Base-by-base conservation (phyloP, 1,284 basidiomycete species). In the Anthracocystis setariae region DNA sequence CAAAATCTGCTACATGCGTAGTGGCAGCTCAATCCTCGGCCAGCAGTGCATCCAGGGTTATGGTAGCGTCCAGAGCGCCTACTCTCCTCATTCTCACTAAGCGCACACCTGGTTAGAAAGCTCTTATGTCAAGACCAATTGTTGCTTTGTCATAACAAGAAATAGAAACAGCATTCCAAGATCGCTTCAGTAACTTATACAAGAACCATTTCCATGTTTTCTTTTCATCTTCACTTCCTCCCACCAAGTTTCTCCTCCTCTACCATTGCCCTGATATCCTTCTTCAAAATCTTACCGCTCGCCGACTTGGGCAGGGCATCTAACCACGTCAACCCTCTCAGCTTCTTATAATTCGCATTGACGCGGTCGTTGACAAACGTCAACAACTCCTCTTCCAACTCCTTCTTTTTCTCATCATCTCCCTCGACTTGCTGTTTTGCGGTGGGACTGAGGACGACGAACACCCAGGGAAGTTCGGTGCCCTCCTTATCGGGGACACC, bases 1-100 rank as follows among this genome's bases (percentile, higher is more conserved):
- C 8, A 91, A 88, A 83, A 88, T 92, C 43, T 92, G 91, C 80
- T 92, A 92, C 79, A 90, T 92, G 51, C 87, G 90, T 48, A 89
- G 88, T 70, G 91, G 90, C 23, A 86, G 86, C 0, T 85, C 85
- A 27, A 84, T 90, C 55, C 87, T 87, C 10, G 83, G 81, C 62
- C 83, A 88, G 75, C 88, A 89, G 75, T 92, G 90, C 76, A 77
- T 74, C 5, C 72, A 76, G 38, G 90, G 90, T 3, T 90, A 88
- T 73, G 90, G 88, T 29, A 90, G 89, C 9, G 90, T 91, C 17
- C 90, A 91, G 60, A 29, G 29, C 29, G 29, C 29, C 7, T 29
- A 29, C 29, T 7, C 29, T 5, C 29, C 29, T 5, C 29, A 29
- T 29, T 29, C 29, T 29, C 29, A 29, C 29, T 29, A 29, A 29